Base-by-base conservation (phyloP, 2,329 filamentous ascomycete genomes). In the Colletotrichum musae region DNA sequence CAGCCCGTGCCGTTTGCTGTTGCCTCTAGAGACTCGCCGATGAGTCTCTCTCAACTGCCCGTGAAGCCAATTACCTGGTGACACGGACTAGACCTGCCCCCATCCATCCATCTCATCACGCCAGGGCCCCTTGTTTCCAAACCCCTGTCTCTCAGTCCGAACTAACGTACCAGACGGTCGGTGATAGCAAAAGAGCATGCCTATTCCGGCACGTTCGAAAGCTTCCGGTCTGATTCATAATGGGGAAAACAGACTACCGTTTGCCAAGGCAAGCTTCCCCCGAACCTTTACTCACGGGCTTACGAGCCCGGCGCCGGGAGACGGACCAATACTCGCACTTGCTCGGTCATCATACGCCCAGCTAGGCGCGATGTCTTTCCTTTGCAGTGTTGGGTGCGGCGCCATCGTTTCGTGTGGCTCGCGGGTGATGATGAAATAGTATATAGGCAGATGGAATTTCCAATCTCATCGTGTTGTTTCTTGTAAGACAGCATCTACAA, bases 301-400 rank as follows among this genome's bases (percentile, higher is more conserved):
- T 43, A 36, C 57, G 56, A 64, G 56, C 62, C 56, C 66, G 56
- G 45, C 13, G 24, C 59, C 65, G 43, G 18, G 50, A 61, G 54
- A 45, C 66, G 50, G 56, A 32, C 56, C 56, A 57, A 61, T 7
- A 15, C 43, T 36, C 26, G 26, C 13, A 9, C 28, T 18, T 69
- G 66, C 62, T 69, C 66, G n/a, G 66, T 69, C 56, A 69, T 69
- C 66, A 66, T 13, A n/a, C 24, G 18, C n/a, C 36, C 6, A 53
- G 50, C 16, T 47, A 56, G 47, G 54, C 21, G 47, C 54, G 18
- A 53, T 60, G 53, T 60, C 45, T 13, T 28, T 21, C 10, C 18
- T 28, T 51, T 16, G 28, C 26, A 51, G 24, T 48, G n/a, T 24
- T 26, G 15, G 9, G 9, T 26, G 21, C 16, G n/a, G 15, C 15